A percentile compares a stretch with the other conserved stretches of the same genome.
These are phyloP conservation scores for Eucalyptus erythrocorys DNA, from an alignment of 345 rosid genomes.

Conservation along the genomic window DNA sequence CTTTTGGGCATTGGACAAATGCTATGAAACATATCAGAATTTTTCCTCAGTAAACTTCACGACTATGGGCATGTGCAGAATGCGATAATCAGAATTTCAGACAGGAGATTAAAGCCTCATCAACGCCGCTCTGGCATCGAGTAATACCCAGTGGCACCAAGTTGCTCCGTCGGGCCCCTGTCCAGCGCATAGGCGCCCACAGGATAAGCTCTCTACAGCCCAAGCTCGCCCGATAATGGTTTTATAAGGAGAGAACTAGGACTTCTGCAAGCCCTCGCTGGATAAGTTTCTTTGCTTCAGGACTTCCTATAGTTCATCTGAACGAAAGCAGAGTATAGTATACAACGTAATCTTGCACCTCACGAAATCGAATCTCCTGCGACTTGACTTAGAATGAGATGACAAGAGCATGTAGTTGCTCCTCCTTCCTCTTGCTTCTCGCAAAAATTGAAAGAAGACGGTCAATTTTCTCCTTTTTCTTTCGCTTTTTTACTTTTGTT, in stretches of 20 bases:
- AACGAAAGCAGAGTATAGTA: background rate
- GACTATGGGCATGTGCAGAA: background rate
- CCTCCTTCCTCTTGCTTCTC: background rate
- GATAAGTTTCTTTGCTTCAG: background rate
- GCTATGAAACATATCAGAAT: background rate
- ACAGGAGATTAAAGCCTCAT: background rate
- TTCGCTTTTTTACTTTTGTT: fast-evolving
- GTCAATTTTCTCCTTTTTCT: background rate
- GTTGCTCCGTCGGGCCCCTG: background rate
- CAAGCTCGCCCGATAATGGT: background rate
- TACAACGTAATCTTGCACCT: background rate
- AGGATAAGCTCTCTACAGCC: background rate
- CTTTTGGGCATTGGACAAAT: background rate
- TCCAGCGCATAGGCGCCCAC: background rate
- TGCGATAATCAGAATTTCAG: background rate
- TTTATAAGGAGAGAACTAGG: background rate
- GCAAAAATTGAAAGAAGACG: background rate
- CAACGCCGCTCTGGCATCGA: background rate
- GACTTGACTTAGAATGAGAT: background rate
- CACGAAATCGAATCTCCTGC: background rate
- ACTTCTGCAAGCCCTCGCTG: background rate
- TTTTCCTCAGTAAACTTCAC: background rate
- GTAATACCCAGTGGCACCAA: background rate
- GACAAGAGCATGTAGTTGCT: background rate
- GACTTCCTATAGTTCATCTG: background rate